A percentile compares a stretch with the other conserved stretches of the same genome.
Evolutionary conservation across 2,329 filamentous ascomycete species (phyloP).

Genomic region (Penicillium sumatraense): DNA sequence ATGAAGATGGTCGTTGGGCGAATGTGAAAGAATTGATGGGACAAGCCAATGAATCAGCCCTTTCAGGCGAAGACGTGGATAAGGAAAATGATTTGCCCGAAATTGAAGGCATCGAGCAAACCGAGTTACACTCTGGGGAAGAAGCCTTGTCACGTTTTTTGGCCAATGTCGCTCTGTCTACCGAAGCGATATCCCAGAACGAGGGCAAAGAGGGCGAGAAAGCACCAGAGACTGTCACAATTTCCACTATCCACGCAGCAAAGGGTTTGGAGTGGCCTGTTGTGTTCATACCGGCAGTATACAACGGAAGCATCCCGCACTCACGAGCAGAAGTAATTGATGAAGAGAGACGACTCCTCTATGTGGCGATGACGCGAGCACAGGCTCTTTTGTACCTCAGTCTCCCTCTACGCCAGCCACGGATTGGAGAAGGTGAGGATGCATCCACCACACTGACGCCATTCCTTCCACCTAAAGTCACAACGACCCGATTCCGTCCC

Average conservation of each 20-base stretch:
- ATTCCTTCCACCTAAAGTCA: slow-evolving; percentile 67
- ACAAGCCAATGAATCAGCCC: slow-evolving; percentile 73
- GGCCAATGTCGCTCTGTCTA: slow-evolving; percentile 86
- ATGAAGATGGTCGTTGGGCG: slow-evolving; percentile 79
- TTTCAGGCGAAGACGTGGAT: slow-evolving; percentile 57
- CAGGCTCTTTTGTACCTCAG: slow-evolving; percentile 86
- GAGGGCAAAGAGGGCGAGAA: slow-evolving; percentile 60
- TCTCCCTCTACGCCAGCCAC: slow-evolving; percentile 71
- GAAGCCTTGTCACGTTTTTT: slow-evolving; percentile 79
- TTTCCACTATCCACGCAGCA: slow-evolving; percentile 94
- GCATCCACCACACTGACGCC: slow-evolving; percentile 70
- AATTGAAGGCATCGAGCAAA: slow-evolving; percentile 73
- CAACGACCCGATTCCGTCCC: slow-evolving; percentile 58
- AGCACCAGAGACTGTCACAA: slow-evolving; percentile 68
- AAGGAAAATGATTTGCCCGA: slow-evolving; percentile 61
- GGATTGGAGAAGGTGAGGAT: slow-evolving; percentile 49
- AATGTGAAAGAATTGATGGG: slow-evolving; percentile 88
- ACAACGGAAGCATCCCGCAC: slow-evolving; percentile 89
- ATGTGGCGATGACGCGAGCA: slow-evolving; percentile 95
- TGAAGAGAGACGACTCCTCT: slow-evolving; percentile 86
- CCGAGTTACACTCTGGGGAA: slow-evolving; percentile 52
- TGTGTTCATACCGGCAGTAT: slow-evolving; percentile 89
- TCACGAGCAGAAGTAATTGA: slow-evolving; percentile 81
- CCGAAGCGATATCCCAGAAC: slow-evolving; percentile 62
- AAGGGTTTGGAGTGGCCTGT: slow-evolving; percentile 97